Evolutionary conservation across 352 stramenopile genomes (phyloP), one percentile per base, ranked within the genome.

Genomic region (Aphanomyces euteiches): DNA sequence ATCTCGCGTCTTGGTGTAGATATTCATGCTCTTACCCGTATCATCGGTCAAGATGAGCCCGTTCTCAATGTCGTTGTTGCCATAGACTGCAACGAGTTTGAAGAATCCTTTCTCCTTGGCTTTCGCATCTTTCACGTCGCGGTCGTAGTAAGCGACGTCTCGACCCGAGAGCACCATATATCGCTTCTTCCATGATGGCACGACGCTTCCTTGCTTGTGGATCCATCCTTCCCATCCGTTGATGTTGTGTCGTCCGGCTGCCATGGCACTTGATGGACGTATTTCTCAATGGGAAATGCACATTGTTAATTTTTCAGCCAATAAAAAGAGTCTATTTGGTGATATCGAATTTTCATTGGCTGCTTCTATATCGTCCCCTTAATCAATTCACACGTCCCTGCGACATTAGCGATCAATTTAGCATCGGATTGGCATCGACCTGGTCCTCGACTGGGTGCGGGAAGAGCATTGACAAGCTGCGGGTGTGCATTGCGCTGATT

Each of bases 61-160:
- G 66, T 92, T 91, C 8, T 82, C 89, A 73, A 93, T 93, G 59
- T 85, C 81, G n/a, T 72, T 66, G 48, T 83, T 75, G 7, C 74
- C 77, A 73, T 92, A 84, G n/a, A 89, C 82, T 72, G 82, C 80
- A 28, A 78, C 78, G 39, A 89, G 79, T 36, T 80, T 88, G 71
- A 93, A 84, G 13, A 76, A 79, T n/a, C 86, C 86, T 47, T 90
- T 91, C 67, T 87, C 83, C 66, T 90, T 89, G 7, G 80, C 79
- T 17, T 75, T 77, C 19, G 79, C 60, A 21, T 72, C 81, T 60
- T 89, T 67, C n/a, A 73, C 77, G 47, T 81, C 80, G 69, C 83
- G 90, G 76, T 92, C 80, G 77, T 94, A 94, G 77, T 94, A 94
- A 69, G 84, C 90, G 40, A 94, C 75, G 54, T 91, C 80, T 43